These are phyloP conservation scores for Penicillium ucsense DNA, from an alignment of 495 filamentous ascomycete species.

Conservation along the genomic window DNA sequence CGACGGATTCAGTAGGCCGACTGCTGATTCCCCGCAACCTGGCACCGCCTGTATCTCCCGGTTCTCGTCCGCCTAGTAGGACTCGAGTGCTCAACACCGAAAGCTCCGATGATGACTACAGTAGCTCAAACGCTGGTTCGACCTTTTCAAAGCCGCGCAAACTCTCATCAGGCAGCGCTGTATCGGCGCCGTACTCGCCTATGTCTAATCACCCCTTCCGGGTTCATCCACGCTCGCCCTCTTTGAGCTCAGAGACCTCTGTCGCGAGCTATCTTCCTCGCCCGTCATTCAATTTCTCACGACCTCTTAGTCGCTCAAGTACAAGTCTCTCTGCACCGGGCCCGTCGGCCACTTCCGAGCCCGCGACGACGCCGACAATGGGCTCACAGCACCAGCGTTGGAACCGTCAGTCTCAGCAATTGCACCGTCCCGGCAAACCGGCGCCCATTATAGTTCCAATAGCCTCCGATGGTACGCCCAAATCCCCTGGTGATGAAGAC, in stretches of 20 bases:
- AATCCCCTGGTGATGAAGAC: conserved; percentile 9
- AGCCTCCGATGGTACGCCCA: conserved; percentile 12
- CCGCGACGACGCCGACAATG: neutral
- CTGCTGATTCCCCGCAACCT: conserved; percentile 38
- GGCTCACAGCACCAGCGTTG: neutral
- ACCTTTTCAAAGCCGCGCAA: conserved; percentile 46
- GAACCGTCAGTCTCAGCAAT: conserved; percentile 7
- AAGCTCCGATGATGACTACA: conserved; percentile 56
- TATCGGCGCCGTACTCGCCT: conserved; percentile 52
- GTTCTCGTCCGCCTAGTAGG: conserved; percentile 44
- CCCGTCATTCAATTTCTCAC: conserved; percentile 85
- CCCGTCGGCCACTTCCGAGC: conserved; percentile 20
- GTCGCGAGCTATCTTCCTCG: conserved; percentile 48
- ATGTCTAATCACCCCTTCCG: conserved; percentile 47
- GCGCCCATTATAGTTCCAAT: conserved; percentile 29
- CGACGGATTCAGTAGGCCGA: conserved; percentile 38
- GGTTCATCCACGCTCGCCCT: conserved; percentile 61
- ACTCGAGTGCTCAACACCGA: conserved; percentile 46
- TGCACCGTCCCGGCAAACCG: conserved; percentile 29
- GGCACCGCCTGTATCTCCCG: conserved; percentile 49
- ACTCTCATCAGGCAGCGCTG: conserved; percentile 55
- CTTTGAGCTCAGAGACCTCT: conserved; percentile 68
- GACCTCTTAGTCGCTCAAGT: conserved; percentile 73
- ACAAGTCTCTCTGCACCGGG: conserved; percentile 42
- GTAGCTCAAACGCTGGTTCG: conserved; percentile 42